Base-by-base conservation (phyloP, 2,329 filamentous ascomycete species). In the Pseudodiploospora longispora region DNA sequence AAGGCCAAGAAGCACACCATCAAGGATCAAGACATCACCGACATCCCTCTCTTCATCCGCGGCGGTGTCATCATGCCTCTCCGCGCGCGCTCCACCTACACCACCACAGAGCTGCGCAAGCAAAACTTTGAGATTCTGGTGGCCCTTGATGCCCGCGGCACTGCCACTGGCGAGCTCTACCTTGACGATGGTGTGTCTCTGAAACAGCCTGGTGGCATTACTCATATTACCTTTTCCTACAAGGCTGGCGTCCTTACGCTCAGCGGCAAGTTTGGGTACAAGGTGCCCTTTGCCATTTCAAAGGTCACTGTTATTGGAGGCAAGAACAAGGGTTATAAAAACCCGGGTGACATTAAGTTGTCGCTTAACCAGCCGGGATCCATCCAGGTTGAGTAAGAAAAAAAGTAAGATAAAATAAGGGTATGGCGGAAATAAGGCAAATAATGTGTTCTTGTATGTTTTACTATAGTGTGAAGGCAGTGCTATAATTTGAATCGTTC, bases 121-220 rank as follows among this genome's bases (percentile, higher is more conserved):
- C 69, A 84, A 53, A 70, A 80, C 52, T 91, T 91, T 65, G 74
- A 82, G 58, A 66, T 94, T 41, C 56, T 91, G 32, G 72, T 94
- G 37, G 82, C 86, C 0, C 73, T 85, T 0, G 78, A 74, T 5
- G 56, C 59, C 1, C 67, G 83, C 41, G 84, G 82, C 3, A 76
- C 66, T 6, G 87, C 87, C 0, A 61, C 58, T 1, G 87, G 87
- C 0, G 69, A 71, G 41, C 67, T 93, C 45, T 93, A 90, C 59
- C 65, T 93, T 5, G 87, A 93, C 52, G 87, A 94, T 48, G 87
- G 87, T 6, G 79, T 81, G 47, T 80, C 75, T 28, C 54, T 90
- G 40, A 66, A 76, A 47, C 85, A 85, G 61, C 49, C 2, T 6
- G 64, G 8, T 7, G 60, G 54, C 5, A 76, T 69, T n/a, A 78